Evolutionary conservation across 139 green algal genomes (phyloP).

Genomic region (Microglena sp.): DNA sequence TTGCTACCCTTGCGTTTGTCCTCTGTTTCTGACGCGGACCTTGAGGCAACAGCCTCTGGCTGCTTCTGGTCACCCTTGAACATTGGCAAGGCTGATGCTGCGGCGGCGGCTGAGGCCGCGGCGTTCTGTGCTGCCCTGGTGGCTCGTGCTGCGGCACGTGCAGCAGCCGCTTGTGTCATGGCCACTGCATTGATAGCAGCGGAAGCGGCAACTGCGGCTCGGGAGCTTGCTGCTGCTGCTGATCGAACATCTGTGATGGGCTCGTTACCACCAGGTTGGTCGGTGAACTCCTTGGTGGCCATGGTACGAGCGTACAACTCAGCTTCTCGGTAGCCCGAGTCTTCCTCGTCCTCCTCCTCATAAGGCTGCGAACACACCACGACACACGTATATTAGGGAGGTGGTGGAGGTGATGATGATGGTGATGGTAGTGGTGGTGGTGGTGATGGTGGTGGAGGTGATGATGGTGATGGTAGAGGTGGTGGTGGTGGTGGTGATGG

Average conservation of each 20-base stretch:
- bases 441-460: too few relatives aligned
- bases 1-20: neutral
- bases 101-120: conserved; percentile 17
- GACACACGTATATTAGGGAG: too few relatives aligned
- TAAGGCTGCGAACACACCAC: conserved; percentile 39
- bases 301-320: conserved; percentile 31
- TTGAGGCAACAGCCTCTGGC: neutral
- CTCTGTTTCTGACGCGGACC: neutral
- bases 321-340: conserved; percentile 50
- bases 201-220: conserved; percentile 73
- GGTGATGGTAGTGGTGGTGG: too few relatives aligned
- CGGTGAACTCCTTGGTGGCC: too few relatives aligned
- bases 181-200: conserved; percentile 71
- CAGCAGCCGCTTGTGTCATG: conserved; percentile 77
- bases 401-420: too few relatives aligned
- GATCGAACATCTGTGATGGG: conserved; percentile 79
- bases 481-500: too few relatives aligned
- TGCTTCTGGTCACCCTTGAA: neutral
- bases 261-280: conserved; percentile 14
- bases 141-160: conserved; percentile 56
- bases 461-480: too few relatives aligned
- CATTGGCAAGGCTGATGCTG: conserved; percentile 7
- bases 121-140: conserved; percentile 21
- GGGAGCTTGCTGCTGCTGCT: conserved; percentile 72
- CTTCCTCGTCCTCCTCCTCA: conserved; percentile 60